Percentiles rank a stretch among this genome's conserved stretches.
Evolutionary conservation across 495 filamentous ascomycete genomes (phyloP).

Genomic region (Penicillium salamii): DNA sequence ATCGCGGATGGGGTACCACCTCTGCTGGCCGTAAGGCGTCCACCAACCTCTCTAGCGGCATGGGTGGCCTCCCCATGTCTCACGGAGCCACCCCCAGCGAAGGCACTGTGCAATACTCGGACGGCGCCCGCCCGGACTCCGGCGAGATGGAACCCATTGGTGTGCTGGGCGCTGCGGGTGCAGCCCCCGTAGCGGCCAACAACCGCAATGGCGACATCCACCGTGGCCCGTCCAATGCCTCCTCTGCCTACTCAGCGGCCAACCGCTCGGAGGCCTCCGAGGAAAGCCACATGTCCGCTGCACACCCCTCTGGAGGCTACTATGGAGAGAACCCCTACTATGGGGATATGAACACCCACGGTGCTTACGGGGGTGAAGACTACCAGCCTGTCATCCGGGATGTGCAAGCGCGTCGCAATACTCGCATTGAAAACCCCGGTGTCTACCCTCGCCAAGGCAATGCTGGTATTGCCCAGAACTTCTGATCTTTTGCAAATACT

Average conservation of each 20-base stretch:
- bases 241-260: slow-evolving; percentile 86
- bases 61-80: slow-evolving; percentile 70
- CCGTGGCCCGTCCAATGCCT: slow-evolving; percentile 92
- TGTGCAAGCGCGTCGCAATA: slow-evolving; percentile 85
- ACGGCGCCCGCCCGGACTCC: slow-evolving; percentile 58
- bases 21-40: slow-evolving; percentile 80
- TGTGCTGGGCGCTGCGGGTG: slow-evolving; percentile 70
- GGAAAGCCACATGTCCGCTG: slow-evolving; percentile 58
- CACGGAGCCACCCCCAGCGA: slow-evolving; percentile 64
- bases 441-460: slow-evolving; percentile 86
- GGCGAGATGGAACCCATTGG: slow-evolving; percentile 72
- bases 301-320: slow-evolving; percentile 44
- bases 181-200: slow-evolving; percentile 59
- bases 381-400: slow-evolving; percentile 90
- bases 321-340: slow-evolving; percentile 56
- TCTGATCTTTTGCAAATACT: slow-evolving; percentile 47
- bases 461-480: slow-evolving; percentile 97
- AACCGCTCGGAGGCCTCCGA: slow-evolving; percentile 82
- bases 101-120: slow-evolving; percentile 61
- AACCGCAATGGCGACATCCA: slow-evolving; percentile 68
- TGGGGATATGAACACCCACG: slow-evolving; percentile 52
- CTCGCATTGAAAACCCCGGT: slow-evolving; percentile 83
- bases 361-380: slow-evolving; percentile 52
- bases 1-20: slow-evolving; percentile 92
- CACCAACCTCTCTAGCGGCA: slow-evolving; percentile 81